Evolutionary conservation across 257 asterid species (phyloP).

Genomic region (Salvia rosmarinus): DNA sequence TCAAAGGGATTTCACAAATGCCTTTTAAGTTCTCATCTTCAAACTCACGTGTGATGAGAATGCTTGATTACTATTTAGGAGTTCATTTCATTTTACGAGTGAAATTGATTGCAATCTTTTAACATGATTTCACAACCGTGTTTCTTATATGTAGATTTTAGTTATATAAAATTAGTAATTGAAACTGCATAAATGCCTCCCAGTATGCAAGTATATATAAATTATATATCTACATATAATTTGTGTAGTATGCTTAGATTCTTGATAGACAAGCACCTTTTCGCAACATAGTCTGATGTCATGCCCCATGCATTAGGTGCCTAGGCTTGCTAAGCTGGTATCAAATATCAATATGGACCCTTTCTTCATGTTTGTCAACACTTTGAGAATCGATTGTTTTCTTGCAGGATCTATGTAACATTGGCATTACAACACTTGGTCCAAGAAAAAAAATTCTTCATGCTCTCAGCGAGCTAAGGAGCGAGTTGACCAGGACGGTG

Average conservation of each 20-base stretch:
- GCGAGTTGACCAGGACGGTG: slow-evolving; percentile 35
- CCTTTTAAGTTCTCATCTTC: not conserved
- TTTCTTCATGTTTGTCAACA: slow-evolving; percentile 10
- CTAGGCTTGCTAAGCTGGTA: slow-evolving; percentile 15
- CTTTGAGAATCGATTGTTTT: slow-evolving; percentile 29
- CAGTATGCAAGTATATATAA: not conserved
- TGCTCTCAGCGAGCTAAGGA: slow-evolving; percentile 61
- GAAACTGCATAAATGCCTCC: slow-evolving; percentile 11
- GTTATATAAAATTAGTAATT: not conserved
- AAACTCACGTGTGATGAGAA: not conserved
- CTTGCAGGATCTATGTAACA: slow-evolving; percentile 70
- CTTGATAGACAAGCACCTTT: not conserved
- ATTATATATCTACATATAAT: not conserved
- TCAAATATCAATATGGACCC: not conserved
- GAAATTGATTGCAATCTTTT: slow-evolving; percentile 10
- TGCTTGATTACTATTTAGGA: not conserved
- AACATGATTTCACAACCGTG: not conserved
- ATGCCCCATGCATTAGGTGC: not conserved
- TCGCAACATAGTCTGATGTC: not conserved
- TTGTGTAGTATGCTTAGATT: slow-evolving; percentile 20
- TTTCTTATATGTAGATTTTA: not conserved
- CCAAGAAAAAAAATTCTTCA: slow-evolving; percentile 83
- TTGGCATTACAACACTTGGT: slow-evolving; percentile 87
- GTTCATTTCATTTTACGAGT: not conserved
- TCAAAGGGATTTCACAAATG: slow-evolving; percentile 3